Evolutionary conservation across 2,329 filamentous ascomycete species (phyloP), one percentile per base, ranked within the genome.

Genomic region (Diaporthe ilicicola): DNA sequence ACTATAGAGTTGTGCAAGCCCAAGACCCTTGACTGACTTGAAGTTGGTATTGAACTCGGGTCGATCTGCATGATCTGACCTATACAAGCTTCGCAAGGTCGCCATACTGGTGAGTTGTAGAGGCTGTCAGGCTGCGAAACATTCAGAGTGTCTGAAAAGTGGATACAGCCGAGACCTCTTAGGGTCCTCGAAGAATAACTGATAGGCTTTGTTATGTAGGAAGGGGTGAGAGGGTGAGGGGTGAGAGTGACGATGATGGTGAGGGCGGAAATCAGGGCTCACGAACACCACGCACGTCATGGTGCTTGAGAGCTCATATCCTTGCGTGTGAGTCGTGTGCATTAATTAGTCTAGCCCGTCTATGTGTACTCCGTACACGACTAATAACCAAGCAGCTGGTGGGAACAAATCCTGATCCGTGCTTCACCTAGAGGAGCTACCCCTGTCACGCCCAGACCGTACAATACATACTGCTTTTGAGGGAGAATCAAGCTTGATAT

Each of bases 31-130:
- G 51, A 70, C 70, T 67, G 72, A 85, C 84, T 82, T 80, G 73
- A 83, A 84, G 73, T 86, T 86, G 73, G 77, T 77, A 42, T 73
- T 73, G 24, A 73, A 53, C 48, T 78, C 76, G 9, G 75, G 73
- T 15, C 72, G 72, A n/a, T 73, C 74, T 29, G 78, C 74, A 50
- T 76, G 75, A 39, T 77, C 73, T 50, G 79, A 78, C 59, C 77
- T 74, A 56, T 80, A 80, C 48, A 81, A 71, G 74, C 78, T 78
- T 72, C 75, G 74, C 42, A 79, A 71, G 70, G 76, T 77, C 51
- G 81, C 76, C 81, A 83, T 83, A 70, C 62, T 69, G 62, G 50
- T 56, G 39, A 19, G 9, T n/a, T n/a, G 22, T 29, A 37, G 42
- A 50, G n/a, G 54, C n/a, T 34, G 64, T 42, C 32, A 24, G 39